These are phyloP conservation scores for Hura crepitans DNA, from an alignment of 441 rosid genomes.

Conservation along the genomic window DNA sequence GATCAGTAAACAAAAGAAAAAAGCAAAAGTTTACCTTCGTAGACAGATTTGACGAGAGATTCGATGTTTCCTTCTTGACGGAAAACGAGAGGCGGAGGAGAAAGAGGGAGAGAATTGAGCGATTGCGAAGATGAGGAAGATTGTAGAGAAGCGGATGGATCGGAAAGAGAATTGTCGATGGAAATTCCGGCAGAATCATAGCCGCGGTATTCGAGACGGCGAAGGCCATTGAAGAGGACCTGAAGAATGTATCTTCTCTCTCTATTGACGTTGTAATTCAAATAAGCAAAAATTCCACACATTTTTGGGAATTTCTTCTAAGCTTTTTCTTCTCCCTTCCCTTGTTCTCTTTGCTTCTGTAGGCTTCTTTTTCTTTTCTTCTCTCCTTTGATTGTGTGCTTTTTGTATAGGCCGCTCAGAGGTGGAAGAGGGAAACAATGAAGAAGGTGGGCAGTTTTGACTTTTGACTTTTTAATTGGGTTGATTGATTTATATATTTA, in stretches of 20 bases:
- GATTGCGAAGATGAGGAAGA: not conserved
- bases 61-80: slow-evolving; percentile 94
- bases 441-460: slow-evolving; percentile 20
- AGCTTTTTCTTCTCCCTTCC: not conserved
- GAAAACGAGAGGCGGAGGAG: slow-evolving; percentile 57
- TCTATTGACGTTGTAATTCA: slow-evolving; percentile 64
- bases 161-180: slow-evolving; percentile 46
- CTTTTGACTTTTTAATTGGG: slow-evolving; percentile 27
- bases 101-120: slow-evolving; percentile 1
- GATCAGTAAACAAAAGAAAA: not conserved
- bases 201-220: slow-evolving; percentile 95
- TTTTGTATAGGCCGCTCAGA: not conserved
- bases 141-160: slow-evolving; percentile 5
- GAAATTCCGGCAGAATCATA: slow-evolving; percentile 92
- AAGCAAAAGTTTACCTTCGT: slow-evolving; percentile 45
- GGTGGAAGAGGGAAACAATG: slow-evolving; percentile 7
- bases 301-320: slow-evolving; percentile 27
- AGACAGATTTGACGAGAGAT: slow-evolving; percentile 87
- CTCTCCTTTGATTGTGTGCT: not conserved
- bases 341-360: not conserved
- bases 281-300: slow-evolving; percentile 94
- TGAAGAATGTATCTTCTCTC: slow-evolving; percentile 79
- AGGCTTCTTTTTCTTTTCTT: no score
- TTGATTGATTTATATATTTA: no score
- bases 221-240: slow-evolving; percentile 82